These are phyloP conservation scores for Paramecium primaurelia DNA, from an alignment of 73 alveolate genomes.

Conservation along the genomic window DNA sequence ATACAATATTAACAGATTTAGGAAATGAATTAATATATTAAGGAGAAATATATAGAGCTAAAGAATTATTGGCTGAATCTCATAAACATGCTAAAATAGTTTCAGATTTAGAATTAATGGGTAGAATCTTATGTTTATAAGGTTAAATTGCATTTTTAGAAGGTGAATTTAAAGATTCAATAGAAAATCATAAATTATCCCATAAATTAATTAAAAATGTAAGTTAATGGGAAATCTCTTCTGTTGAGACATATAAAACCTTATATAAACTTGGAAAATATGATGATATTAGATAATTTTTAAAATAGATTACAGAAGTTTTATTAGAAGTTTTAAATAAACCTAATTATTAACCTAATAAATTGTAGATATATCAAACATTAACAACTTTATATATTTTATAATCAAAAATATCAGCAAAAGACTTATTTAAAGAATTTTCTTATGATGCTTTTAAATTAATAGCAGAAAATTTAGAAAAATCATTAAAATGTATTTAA, in stretches of 20 bases:
- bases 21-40: constrained; percentile 33
- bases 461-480: not conserved
- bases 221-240: constrained; percentile 36
- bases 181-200: constrained; percentile 58
- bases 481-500: constrained; percentile 16
- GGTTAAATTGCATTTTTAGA: constrained; percentile 47
- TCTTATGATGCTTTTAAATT: constrained; percentile 13
- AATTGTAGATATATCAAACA: not conserved
- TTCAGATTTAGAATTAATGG: constrained; percentile 58
- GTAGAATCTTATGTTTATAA: constrained; percentile 26
- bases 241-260: constrained; percentile 46
- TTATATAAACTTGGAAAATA: constrained; percentile 47
- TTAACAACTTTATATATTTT: constrained; percentile 24
- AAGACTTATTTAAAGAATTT: constrained; percentile 19
- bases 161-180: constrained; percentile 59
- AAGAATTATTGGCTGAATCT: constrained; percentile 48
- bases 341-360: constrained; percentile 37
- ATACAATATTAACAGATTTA: constrained; percentile 32
- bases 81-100: constrained; percentile 60
- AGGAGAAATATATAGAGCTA: constrained; percentile 57
- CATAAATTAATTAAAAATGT: constrained; percentile 54
- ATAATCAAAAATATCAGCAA: not conserved
- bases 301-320: constrained; percentile 53
- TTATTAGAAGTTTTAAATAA: constrained; percentile 3
- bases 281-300: constrained; percentile 46